These are phyloP conservation scores for Periconia digitata DNA, from an alignment of 2,329 filamentous ascomycete species.

Conservation along the genomic window DNA sequence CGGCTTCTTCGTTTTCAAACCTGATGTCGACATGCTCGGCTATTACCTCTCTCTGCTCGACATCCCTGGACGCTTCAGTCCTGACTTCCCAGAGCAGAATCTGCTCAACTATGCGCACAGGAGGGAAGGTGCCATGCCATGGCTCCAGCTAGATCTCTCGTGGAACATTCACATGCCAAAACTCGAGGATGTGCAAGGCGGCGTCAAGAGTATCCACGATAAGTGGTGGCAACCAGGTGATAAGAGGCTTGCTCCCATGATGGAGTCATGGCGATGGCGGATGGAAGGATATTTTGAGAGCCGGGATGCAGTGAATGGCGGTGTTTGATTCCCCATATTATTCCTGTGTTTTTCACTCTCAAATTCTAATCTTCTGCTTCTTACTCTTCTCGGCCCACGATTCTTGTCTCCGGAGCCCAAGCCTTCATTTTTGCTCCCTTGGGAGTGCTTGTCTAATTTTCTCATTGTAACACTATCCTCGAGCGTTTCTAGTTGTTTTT, in stretches of 20 bases:
- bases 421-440: no score
- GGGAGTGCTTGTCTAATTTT: no score
- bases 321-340: no score
- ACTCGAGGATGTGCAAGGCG: conserved; percentile 31
- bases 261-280: conserved; percentile 31
- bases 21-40: conserved; percentile 19
- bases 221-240: conserved; percentile 35
- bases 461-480: no score
- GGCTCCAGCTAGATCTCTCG: conserved; percentile 27
- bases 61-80: conserved; percentile 24
- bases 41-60: conserved; percentile 30
- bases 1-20: conserved; percentile 37
- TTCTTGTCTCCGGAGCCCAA: no score
- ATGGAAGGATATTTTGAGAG: conserved; percentile 39
- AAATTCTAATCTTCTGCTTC: no score
- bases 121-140: conserved; percentile 14
- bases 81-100: conserved; percentile 33
- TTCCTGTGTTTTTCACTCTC: no score
- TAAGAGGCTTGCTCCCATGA: conserved; percentile 7
- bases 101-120: conserved; percentile 3
- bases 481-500: no score
- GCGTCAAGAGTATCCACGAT: conserved; percentile 36
- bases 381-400: no score
- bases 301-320: conserved; percentile 3
- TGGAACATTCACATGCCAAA: conserved; percentile 41